Percentiles rank a stretch among this genome's conserved stretches.
Evolutionary conservation across 2,329 filamentous ascomycete species (phyloP).

Genomic region (Corynespora cassiicola): DNA sequence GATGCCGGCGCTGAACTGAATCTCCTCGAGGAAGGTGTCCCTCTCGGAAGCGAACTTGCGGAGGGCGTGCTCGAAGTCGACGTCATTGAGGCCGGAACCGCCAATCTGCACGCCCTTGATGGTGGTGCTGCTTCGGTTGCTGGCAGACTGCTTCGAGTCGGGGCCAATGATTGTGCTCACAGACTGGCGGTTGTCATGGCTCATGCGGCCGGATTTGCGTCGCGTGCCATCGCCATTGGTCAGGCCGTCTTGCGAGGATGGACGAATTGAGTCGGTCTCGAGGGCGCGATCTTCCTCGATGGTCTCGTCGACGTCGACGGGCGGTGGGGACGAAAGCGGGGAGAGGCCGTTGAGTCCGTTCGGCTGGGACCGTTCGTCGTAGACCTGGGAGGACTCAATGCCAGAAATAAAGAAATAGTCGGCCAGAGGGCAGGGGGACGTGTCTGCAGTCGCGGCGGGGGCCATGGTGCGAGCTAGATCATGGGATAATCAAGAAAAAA

Average conservation of each 20-base stretch:
- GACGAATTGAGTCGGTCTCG: constrained; percentile 58
- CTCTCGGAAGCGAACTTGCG: constrained; percentile 95
- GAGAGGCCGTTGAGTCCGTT: constrained; percentile 31
- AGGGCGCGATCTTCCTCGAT: constrained; percentile 67
- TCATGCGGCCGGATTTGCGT: constrained; percentile 49
- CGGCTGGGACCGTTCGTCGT: constrained; percentile 51
- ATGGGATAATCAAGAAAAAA: constrained; percentile 37
- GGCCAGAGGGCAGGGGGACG: constrained; percentile 62
- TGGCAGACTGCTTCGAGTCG: constrained; percentile 57
- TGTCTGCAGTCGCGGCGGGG: constrained; percentile 44
- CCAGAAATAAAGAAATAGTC: constrained; percentile 72
- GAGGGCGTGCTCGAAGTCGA: constrained; percentile 92
- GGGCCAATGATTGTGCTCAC: constrained; percentile 55
- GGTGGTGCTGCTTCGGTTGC: constrained; percentile 70
- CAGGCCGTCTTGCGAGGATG: constrained; percentile 52
- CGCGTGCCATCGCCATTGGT: constrained; percentile 44
- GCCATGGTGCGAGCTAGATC: constrained; percentile 42
- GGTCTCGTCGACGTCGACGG: constrained; percentile 56
- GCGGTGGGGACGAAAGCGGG: constrained; percentile 35
- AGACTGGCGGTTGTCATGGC: constrained; percentile 58
- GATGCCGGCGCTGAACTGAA: constrained; percentile 84
- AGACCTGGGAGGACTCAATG: constrained; percentile 59
- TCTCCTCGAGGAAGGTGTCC: constrained; percentile 90
- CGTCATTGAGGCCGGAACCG: constrained; percentile 65
- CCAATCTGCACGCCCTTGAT: constrained; percentile 58